A percentile compares a stretch with the other conserved stretches of the same genome.
Conservation (phyloP, 2,329 filamentous ascomycete genomes). For the Penicillium olsonii region DNA sequence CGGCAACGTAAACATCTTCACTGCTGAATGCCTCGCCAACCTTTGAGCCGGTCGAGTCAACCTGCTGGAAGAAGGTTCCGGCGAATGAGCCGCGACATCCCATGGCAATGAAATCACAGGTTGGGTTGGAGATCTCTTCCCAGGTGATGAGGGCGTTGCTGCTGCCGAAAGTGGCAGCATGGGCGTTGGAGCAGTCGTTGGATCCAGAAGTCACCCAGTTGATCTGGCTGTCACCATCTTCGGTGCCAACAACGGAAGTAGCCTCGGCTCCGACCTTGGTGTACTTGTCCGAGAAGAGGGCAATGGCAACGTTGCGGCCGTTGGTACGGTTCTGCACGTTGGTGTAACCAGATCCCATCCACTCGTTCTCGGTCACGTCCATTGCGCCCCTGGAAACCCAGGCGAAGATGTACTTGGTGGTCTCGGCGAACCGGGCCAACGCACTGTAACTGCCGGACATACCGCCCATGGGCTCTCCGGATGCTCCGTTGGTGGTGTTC, state of each 20-base stretch:
- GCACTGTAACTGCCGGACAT: conserved; percentile 64
- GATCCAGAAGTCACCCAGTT: conserved; percentile 60
- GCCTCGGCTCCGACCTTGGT: conserved; percentile 58
- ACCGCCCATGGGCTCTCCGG: conserved; percentile 62
- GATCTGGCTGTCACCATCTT: conserved; percentile 59
- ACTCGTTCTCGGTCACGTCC: conserved; percentile 56
- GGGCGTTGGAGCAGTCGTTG: conserved; percentile 60
- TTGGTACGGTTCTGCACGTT: conserved; percentile 55
- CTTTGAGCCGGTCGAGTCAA: conserved; percentile 54
- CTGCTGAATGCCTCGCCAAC: conserved; percentile 54
- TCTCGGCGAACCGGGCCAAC: conserved; percentile 56
- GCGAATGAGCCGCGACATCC: conserved; percentile 61
- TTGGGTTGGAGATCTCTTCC: conserved; percentile 61
- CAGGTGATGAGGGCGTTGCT: conserved; percentile 59
- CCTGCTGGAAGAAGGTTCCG: conserved; percentile 62
- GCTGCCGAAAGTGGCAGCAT: conserved; percentile 57
- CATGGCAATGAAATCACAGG: conserved; percentile 60
- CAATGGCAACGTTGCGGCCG: conserved; percentile 62
- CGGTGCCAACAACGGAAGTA: conserved; percentile 54
- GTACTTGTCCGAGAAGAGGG: conserved; percentile 59
- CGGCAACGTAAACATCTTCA: conserved; percentile 60
- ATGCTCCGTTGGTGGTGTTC: conserved; percentile 60
- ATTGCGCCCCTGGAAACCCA: conserved; percentile 64
- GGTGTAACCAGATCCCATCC: conserved; percentile 61
- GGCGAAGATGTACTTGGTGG: conserved; percentile 59